Evolutionary conservation across 179 eudicot species (phyloP).

Genomic region (Amaranthus tricolor): DNA sequence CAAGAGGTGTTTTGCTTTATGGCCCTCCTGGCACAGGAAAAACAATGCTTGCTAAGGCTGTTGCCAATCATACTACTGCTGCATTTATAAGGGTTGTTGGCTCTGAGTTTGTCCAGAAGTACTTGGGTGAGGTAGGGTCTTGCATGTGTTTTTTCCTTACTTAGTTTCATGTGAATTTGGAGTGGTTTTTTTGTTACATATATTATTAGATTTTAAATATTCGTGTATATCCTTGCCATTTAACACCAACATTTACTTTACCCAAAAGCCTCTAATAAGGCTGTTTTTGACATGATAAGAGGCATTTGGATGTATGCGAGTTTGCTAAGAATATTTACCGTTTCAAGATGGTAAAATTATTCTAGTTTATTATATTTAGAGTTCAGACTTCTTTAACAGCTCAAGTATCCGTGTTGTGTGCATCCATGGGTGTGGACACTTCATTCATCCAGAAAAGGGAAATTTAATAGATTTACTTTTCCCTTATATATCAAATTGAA

Average conservation of each 20-base stretch:
- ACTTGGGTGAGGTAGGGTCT: constrained; percentile 76
- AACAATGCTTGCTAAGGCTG: constrained; percentile 98
- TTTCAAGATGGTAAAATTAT: neutral
- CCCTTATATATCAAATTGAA: neutral
- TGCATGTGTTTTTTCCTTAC: neutral
- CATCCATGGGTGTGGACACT: neutral
- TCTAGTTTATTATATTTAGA: neutral
- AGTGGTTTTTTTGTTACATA: neutral
- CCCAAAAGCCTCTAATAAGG: neutral
- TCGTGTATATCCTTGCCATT: neutral
- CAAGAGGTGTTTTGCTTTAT: constrained; percentile 96
- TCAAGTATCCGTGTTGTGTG: neutral
- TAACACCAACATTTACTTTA: neutral
- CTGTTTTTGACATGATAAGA: neutral
- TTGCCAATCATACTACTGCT: constrained; percentile 92
- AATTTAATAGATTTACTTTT: neutral
- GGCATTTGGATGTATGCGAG: neutral
- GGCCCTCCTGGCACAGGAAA: constrained; percentile 99
- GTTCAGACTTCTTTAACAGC: neutral
- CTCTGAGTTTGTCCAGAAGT: constrained; percentile 96
- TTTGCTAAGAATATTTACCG: neutral
- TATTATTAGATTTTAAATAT: neutral
- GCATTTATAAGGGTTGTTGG: constrained; percentile 94
- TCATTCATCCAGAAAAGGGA: neutral
- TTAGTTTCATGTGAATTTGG: neutral